Evolutionary conservation across 805 yeast genomes (phyloP), one percentile per base, ranked within the genome.

Genomic region (Citeromyces nyonsensis): DNA sequence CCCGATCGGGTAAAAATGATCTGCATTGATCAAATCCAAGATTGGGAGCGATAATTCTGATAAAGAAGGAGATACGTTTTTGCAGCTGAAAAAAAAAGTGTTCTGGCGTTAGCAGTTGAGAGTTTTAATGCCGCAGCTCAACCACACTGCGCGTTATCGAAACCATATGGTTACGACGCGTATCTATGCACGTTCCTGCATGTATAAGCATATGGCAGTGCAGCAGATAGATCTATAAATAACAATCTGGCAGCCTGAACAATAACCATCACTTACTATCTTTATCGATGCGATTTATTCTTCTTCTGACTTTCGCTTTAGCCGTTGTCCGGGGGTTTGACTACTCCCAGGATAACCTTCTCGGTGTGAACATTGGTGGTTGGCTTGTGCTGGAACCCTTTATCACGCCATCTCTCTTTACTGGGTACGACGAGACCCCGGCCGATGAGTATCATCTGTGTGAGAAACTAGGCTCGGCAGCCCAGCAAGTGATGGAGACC

Each of bases 321-420:
- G 10, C 24, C 8, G 36, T 33, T 8, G 15, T 25, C 35, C 37
- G 49, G 6, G 44, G 51, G 36, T 54, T 54, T 30, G 40, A 49
- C 29, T 55, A 56, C 33, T 15, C 30, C 1, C 32, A 27, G 4
- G 41, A 43, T 6, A 54, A 48, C 28, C 44, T 56, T 24, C 38
- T 40, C 30, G 76, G 75, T 28, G 66, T 73, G 10, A 62, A 69
- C 18, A 44, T 77, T 10, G 86, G 85, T 24, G 84, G 84, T 6
- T 77, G 85, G 86, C 55, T 75, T 15, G 69, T 76, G 1, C 53
- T 76, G 6, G 84, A 77, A 46, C 83, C 85, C 1, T 77, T 65
- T 40, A 75, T 77, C 37, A 73, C 77, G 0, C 84, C 85, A 1
- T 63, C 77, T 1, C 47, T 77, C 26, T 76, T 69, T 42, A 56